Percentiles rank a stretch among this genome's conserved stretches.
Evolutionary conservation across 163 green algal genomes (phyloP).

Genomic region (Scenedesmus sp.): DNA sequence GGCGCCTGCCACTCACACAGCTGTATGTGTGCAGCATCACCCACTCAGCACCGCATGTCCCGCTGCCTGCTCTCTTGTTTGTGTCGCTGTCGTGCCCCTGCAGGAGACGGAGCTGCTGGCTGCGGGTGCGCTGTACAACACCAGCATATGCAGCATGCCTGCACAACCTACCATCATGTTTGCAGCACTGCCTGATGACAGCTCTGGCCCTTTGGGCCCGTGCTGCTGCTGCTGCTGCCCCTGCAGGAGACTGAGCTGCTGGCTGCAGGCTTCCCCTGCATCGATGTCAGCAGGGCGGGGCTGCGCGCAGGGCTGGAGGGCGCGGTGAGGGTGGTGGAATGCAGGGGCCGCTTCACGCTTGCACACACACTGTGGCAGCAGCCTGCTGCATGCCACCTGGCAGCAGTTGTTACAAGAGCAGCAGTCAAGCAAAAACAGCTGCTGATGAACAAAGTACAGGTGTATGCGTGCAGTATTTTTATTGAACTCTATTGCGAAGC

Average conservation of each 20-base stretch:
- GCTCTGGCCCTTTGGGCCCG: too few species aligned
- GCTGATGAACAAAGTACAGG: too few species aligned
- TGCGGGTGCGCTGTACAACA: not conserved
- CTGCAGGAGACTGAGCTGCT: slow-evolving; percentile 88
- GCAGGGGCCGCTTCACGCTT: not conserved
- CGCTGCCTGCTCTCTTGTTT: not conserved
- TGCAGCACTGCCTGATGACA: too few species aligned
- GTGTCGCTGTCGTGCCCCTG: not conserved
- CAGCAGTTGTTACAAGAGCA: not conserved
- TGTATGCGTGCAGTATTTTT: not conserved
- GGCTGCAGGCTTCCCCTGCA: slow-evolving; percentile 91
- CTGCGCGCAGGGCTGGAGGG: slow-evolving; percentile 77
- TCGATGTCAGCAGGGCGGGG: slow-evolving; percentile 86
- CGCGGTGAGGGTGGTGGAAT: slow-evolving; percentile 46
- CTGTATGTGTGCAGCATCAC: too few species aligned
- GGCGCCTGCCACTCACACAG: too few species aligned
- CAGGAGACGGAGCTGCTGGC: not conserved
- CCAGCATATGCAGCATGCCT: not conserved
- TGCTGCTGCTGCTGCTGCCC: not conserved
- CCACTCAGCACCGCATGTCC: too few species aligned
- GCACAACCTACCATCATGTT: not conserved
- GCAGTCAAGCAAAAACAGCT: too few species aligned
- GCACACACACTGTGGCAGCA: too few species aligned
- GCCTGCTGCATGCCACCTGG: not conserved
- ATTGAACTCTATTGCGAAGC: too few species aligned